phyloP scores from a whole-genome alignment of 1,139 yeast species.

The Tardiomyces blankii region DNA sequence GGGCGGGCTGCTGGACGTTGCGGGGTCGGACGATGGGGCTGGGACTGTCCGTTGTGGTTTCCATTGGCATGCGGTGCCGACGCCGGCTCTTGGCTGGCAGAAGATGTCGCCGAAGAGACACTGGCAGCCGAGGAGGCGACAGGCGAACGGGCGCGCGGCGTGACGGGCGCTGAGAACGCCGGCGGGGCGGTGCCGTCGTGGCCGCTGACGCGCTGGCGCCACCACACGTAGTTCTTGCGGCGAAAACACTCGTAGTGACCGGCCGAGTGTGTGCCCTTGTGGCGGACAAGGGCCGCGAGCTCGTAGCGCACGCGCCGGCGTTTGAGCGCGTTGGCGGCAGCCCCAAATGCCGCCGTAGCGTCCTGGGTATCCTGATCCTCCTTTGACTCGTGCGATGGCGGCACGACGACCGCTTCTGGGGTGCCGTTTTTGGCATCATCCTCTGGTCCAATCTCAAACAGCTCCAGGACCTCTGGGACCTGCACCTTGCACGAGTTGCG shows the following conservation, averaged over 20 bases:
- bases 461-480: constrained; percentile 46
- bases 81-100: too few species aligned
- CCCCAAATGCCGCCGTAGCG: neutral
- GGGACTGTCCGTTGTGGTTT: too few species aligned
- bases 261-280: constrained; percentile 77
- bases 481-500: constrained; percentile 69
- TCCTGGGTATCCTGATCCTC: too few species aligned
- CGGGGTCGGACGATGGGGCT: too few species aligned
- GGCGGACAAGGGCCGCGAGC: constrained; percentile 66
- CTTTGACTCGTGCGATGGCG: too few species aligned
- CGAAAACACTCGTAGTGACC: constrained; percentile 55
- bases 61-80: too few species aligned
- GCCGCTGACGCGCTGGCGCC: constrained; percentile 8
- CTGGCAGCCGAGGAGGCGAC: neutral
- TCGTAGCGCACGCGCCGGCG: constrained; percentile 32
- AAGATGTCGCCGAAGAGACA: neutral
- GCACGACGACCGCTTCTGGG: too few species aligned
- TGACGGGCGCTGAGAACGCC: neutral
- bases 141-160: neutral
- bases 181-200: neutral
- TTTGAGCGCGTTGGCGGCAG: neutral
- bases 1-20: too few species aligned
- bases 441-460: constrained; percentile 18
- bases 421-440: neutral
- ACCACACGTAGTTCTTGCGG: constrained; percentile 20